phyloP scores from a whole-genome alignment of 176 grass and related monocot genomes.

The Tillandsia fasciculata region DNA sequence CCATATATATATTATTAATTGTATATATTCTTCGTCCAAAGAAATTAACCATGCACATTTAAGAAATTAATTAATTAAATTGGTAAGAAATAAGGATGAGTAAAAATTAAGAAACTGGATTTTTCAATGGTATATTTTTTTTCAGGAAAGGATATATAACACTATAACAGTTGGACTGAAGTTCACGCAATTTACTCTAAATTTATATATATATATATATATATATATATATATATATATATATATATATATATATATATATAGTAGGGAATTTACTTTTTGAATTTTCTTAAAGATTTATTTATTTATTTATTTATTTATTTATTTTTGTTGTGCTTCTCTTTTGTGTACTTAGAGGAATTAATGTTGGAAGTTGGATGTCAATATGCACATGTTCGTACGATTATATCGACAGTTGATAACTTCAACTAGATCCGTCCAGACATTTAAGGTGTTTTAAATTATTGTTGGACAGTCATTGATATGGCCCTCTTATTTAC shows the following conservation, averaged over 20 bases:
- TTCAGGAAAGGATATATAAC: no score
- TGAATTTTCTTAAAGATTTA: neutral
- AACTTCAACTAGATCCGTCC: slow-evolving; percentile 27
- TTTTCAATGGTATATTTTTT: no score
- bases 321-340: neutral
- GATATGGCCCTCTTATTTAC: no score
- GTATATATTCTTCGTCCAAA: neutral
- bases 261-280: neutral
- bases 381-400: slow-evolving; percentile 7
- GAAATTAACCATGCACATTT: neutral
- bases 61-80: neutral
- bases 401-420: slow-evolving; percentile 24
- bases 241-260: slow-evolving; percentile 6
- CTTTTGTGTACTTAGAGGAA: slow-evolving; percentile 16
- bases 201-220: slow-evolving; percentile 2
- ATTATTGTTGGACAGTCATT: neutral
- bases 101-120: neutral
- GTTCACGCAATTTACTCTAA: neutral
- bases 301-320: neutral
- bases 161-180: no score
- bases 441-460: slow-evolving; percentile 21
- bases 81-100: neutral
- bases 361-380: slow-evolving; percentile 30
- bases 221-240: slow-evolving; percentile 6
- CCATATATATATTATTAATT: neutral